Evolutionary conservation across 2,329 filamentous ascomycete species (phyloP).

Genomic region (Cladosporium phlei): DNA sequence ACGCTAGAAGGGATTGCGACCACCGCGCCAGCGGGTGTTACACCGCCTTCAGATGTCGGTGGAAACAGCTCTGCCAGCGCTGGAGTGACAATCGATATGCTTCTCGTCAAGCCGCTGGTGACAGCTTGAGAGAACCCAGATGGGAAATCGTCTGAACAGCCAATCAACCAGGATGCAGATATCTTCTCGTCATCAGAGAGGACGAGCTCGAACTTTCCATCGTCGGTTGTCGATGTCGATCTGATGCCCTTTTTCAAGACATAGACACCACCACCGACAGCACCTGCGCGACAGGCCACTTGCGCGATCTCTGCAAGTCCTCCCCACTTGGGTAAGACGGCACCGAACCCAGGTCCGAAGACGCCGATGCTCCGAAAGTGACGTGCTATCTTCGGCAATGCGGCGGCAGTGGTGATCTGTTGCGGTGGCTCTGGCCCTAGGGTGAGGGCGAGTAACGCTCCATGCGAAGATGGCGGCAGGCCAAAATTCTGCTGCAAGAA

Average conservation of each 20-base stretch:
- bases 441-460: conserved; percentile 64
- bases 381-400: conserved; percentile 67
- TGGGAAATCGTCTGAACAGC: conserved; percentile 25
- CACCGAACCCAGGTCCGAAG: conserved; percentile 84
- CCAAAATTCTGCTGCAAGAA: conserved; percentile 55
- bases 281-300: conserved; percentile 82
- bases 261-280: conserved; percentile 87
- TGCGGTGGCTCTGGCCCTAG: conserved; percentile 59
- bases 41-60: conserved; percentile 66
- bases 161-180: conserved; percentile 28
- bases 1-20: conserved; percentile 55
- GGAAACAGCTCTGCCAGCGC: conserved; percentile 64
- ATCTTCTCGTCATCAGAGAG: conserved; percentile 30
- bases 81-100: conserved; percentile 64
- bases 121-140: background rate
- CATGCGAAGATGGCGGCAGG: conserved; percentile 60
- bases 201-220: conserved; percentile 12
- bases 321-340: conserved; percentile 89
- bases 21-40: conserved; percentile 67
- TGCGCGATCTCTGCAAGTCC: conserved; percentile 84
- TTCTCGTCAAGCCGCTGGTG: conserved; percentile 15
- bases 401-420: conserved; percentile 59
- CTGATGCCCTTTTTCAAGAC: conserved; percentile 70
- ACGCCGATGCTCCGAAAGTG: conserved; percentile 83
- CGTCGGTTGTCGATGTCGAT: conserved; percentile 12